These are phyloP conservation scores for Pugionium dolabratum DNA, from an alignment of 345 rosid genomes.

Conservation along the genomic window DNA sequence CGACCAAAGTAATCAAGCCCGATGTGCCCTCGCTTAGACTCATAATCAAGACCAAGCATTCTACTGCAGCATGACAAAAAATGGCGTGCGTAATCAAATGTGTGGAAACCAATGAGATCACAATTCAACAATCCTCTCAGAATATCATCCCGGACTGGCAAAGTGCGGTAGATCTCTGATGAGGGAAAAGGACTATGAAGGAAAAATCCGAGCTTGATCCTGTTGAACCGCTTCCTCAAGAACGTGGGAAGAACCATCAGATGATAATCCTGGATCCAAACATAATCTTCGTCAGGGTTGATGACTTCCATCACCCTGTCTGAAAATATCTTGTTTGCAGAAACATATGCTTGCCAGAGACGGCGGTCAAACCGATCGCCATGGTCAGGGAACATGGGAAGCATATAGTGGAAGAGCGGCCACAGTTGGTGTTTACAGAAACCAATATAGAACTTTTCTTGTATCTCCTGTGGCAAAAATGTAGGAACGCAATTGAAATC, in stretches of 20 bases:
- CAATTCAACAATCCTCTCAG: conserved; percentile 71
- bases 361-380: conserved; percentile 72
- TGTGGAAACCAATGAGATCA: conserved; percentile 79
- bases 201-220: conserved; percentile 77
- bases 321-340: conserved; percentile 76
- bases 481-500: conserved; percentile 77
- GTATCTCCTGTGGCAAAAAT: conserved; percentile 61
- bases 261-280: conserved; percentile 85
- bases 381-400: conserved; percentile 79
- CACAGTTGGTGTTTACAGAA: conserved; percentile 80
- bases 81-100: conserved; percentile 81
- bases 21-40: conserved; percentile 81
- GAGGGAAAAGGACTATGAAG: conserved; percentile 86
- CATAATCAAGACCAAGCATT: conserved; percentile 84
- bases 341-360: conserved; percentile 78
- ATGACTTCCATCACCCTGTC: conserved; percentile 84
- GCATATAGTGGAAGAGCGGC: conserved; percentile 88
- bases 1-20: conserved; percentile 88
- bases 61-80: conserved; percentile 81
- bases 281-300: conserved; percentile 73
- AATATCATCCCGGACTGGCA: conserved; percentile 71
- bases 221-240: conserved; percentile 66
- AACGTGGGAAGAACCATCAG: conserved; percentile 82
- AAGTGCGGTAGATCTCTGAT: conserved; percentile 72
- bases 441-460: conserved; percentile 66